A percentile compares a stretch with the other conserved stretches of the same genome.
Evolutionary conservation across 176 grass and related monocot genomes (phyloP).

Genomic region (Lolium multiflorum): DNA sequence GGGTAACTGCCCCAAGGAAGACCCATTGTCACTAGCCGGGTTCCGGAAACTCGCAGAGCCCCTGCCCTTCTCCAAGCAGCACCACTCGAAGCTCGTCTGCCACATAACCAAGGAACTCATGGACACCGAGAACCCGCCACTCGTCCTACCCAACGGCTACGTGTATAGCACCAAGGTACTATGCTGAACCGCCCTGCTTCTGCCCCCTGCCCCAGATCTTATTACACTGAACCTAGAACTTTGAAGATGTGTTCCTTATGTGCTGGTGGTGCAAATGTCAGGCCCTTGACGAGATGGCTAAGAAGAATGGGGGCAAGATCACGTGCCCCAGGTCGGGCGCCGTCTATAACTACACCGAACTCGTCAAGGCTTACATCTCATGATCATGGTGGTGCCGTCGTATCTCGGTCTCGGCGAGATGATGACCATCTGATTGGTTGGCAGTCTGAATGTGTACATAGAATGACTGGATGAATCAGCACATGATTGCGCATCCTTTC

Average conservation of each 20-base stretch:
- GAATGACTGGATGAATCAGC: slow-evolving; percentile 22
- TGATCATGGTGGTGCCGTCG: slow-evolving; percentile 24
- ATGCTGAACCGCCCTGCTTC: not conserved
- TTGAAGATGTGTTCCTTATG: not conserved
- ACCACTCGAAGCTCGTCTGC: slow-evolving; percentile 96
- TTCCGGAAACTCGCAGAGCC: slow-evolving; percentile 90
- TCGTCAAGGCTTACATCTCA: slow-evolving; percentile 86
- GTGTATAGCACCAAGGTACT: slow-evolving; percentile 93
- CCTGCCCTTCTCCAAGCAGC: slow-evolving; percentile 83
- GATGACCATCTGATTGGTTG: not conserved
- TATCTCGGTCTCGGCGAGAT: not conserved
- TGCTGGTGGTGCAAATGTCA: slow-evolving; percentile 33
- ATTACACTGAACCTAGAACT: not conserved
- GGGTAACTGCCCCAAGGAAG: slow-evolving; percentile 86
- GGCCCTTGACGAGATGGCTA: slow-evolving; percentile 96
- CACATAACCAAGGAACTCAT: slow-evolving; percentile 97
- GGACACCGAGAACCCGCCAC: slow-evolving; percentile 95
- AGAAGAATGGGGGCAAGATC: slow-evolving; percentile 76
- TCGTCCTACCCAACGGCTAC: slow-evolving; percentile 89
- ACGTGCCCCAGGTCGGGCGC: slow-evolving; percentile 85
- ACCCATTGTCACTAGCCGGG: slow-evolving; percentile 75
- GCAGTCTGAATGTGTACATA: slow-evolving; percentile 61
- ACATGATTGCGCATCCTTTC: slow-evolving; percentile 32
- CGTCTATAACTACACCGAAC: slow-evolving; percentile 68
- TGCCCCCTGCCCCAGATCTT: not conserved